Conservation (phyloP, 116 monocot species). For the Phalaenopsis hybrid region DNA sequence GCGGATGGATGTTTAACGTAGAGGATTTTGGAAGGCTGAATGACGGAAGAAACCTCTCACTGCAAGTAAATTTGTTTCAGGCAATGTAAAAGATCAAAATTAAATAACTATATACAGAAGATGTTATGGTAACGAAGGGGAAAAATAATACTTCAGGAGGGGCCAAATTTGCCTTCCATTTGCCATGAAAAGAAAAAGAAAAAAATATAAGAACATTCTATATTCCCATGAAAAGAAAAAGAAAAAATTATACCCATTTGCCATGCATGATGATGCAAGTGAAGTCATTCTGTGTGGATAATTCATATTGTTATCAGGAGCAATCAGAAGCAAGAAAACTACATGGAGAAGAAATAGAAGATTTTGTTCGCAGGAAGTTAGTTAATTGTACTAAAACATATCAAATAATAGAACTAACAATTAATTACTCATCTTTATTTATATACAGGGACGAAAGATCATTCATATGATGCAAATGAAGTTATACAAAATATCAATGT, state of each 20-base stretch:
- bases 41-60: constrained; percentile 22
- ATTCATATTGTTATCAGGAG: constrained; percentile 20
- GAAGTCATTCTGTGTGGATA: constrained; percentile 22
- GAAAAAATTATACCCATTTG: constrained; percentile 26
- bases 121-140: too few species aligned
- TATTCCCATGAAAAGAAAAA: neutral
- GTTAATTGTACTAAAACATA: neutral
- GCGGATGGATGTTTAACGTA: constrained; percentile 15
- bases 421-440: neutral
- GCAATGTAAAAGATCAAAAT: neutral
- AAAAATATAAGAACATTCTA: neutral
- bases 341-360: neutral
- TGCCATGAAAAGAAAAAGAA: too few species aligned
- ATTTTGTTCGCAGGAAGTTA: neutral
- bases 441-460: too few species aligned
- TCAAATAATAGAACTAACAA: neutral
- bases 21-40: constrained; percentile 23
- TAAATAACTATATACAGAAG: too few species aligned
- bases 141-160: too few species aligned
- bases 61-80: constrained; percentile 7
- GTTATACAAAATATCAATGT: too few species aligned
- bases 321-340: constrained; percentile 50
- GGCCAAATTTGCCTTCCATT: too few species aligned
- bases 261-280: constrained; percentile 18
- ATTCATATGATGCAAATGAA: too few species aligned